Percentiles rank a stretch among this genome's conserved stretches.
Evolutionary conservation across 164 flowering plant genomes (phyloP).

Genomic region (Vitis riparia): DNA sequence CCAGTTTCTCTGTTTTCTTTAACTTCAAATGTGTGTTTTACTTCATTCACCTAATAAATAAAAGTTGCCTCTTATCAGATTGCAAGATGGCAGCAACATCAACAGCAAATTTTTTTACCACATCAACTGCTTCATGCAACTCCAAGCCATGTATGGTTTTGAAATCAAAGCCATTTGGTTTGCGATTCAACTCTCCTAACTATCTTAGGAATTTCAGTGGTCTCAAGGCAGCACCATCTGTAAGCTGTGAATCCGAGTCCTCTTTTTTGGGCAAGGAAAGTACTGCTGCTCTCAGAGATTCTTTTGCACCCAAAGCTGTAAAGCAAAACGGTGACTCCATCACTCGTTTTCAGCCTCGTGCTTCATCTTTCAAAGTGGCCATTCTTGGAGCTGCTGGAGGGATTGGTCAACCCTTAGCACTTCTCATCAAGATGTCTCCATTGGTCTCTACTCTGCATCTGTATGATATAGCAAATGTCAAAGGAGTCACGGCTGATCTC

Average conservation of each 20-base stretch:
- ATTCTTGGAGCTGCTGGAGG: conserved; percentile 75
- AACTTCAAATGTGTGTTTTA: no score
- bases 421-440: conserved; percentile 70
- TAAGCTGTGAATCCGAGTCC: conserved; percentile 35
- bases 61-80: conserved; percentile 4
- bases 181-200: conserved; percentile 25
- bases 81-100: conserved; percentile 54
- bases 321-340: conserved; percentile 24
- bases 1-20: no score
- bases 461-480: conserved; percentile 67
- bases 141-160: conserved; percentile 19
- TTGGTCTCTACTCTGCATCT: conserved; percentile 58
- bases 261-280: conserved; percentile 49
- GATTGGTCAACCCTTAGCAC: conserved; percentile 55
- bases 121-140: conserved; percentile 33
- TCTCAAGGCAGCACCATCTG: conserved; percentile 44
- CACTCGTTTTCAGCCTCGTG: conserved; percentile 32
- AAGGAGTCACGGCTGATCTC: conserved; percentile 74
- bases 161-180: conserved; percentile 30
- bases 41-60: no score
- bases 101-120: conserved; percentile 47
- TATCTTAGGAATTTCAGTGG: conserved; percentile 40
- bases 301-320: conserved; percentile 35
- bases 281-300: conserved; percentile 27
- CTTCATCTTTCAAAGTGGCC: conserved; percentile 60